Base-by-base conservation (phyloP, 2,329 filamentous ascomycete genomes). In the Aspergillus texensis region DNA sequence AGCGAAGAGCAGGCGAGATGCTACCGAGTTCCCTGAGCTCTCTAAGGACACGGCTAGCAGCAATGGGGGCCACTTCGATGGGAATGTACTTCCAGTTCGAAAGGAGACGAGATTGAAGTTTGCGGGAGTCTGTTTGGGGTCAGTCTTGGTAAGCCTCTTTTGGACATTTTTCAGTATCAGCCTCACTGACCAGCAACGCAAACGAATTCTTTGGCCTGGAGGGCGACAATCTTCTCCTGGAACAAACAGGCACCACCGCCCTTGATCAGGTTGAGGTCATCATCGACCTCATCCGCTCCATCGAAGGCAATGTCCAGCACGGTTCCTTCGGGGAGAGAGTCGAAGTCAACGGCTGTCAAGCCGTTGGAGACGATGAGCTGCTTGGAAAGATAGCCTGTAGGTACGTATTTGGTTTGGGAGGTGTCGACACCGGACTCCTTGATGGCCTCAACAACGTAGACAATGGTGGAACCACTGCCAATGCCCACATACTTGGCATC, bases 171-270 rank as follows among this genome's bases (percentile, higher is more conserved):
- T 46, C 8, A 32, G 11, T 34, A 21, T 10, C 2, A 21, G 21
- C 39, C 48, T 21, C 10, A 78, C 85, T 72, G 79, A 92, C 89
- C 90, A 62, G 92, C 93, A 62, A 96, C 92, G 72, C 92, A 94
- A 66, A 97, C 85, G 74, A 97, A 97, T 75, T 92, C 91, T 79
- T 88, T 91, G 4, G 93, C 90, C 57, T 91, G 87, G 64, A 92
- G 88, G 6, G 94, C 94, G 5, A 99, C 94, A 41, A 99, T 84
- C 83, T 99, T 99, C 82, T 99, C 95, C 79, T 98, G 95, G 82
- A 97, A 96, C 62, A 98, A 81, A 79, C 95, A 99, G n/a, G 93
- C 95, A 63, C 95, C 95, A 57, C 95, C 95, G 60, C 95, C 95
- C 83, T 98, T 98, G 82, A 99, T 98, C 75, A 94, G 93, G 80